These are phyloP conservation scores for Colletotrichum truncatum DNA, from an alignment of 2,329 filamentous ascomycete species.

Conservation along the genomic window DNA sequence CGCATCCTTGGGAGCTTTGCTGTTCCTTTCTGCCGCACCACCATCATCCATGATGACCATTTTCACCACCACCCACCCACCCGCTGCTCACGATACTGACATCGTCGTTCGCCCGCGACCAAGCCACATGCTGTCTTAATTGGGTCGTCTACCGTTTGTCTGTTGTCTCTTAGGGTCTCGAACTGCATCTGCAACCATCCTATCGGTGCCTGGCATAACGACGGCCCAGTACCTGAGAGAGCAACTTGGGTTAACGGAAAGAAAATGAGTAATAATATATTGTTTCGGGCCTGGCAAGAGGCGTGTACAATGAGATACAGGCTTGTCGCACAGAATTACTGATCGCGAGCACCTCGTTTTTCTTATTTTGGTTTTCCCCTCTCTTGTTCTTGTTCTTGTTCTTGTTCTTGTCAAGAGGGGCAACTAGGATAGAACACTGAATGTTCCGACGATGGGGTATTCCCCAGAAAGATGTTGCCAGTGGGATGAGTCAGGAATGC, in stretches of 20 bases:
- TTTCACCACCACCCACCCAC: background rate
- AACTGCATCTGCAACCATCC: conserved; percentile 5
- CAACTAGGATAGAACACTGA: background rate
- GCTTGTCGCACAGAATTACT: background rate
- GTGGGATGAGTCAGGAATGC: background rate
- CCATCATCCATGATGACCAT: conserved; percentile 11
- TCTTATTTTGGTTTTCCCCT: background rate
- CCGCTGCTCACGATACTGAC: background rate
- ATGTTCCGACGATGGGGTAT: background rate
- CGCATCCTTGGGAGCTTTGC: background rate
- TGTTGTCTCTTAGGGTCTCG: conserved; percentile 14
- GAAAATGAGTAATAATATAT: background rate
- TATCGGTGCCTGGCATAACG: conserved; percentile 26
- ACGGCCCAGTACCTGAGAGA: conserved; percentile 6
- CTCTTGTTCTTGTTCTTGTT: no score
- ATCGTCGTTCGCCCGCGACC: background rate
- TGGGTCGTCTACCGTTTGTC: background rate
- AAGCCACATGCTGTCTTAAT: conserved; percentile 25
- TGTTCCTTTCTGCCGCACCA: conserved; percentile 14
- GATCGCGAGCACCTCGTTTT: background rate
- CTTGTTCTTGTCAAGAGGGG: no score
- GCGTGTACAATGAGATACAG: background rate
- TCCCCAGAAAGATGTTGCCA: background rate
- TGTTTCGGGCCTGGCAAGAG: background rate
- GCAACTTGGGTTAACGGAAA: background rate